phyloP scores from a whole-genome alignment of 352 stramenopile species.

The Globisporangium carolinianum region DNA sequence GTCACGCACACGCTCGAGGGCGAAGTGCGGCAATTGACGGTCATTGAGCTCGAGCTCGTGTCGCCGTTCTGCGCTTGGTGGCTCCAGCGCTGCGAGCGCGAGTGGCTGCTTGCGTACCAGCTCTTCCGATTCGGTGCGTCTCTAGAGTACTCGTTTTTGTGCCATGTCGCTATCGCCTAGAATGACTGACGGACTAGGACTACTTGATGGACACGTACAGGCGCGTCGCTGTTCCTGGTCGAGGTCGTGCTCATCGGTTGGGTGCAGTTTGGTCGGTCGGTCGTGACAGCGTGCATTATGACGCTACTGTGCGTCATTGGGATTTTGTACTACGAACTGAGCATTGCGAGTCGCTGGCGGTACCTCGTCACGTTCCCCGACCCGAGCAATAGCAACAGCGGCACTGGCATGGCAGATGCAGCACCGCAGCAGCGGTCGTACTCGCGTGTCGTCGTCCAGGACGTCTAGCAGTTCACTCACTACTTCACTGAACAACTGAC shows the following conservation, averaged over 20 bases:
- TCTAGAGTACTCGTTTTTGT: no score
- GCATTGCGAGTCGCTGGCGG: constrained; percentile 61
- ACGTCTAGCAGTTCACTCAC: not conserved
- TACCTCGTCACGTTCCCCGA: constrained; percentile 65
- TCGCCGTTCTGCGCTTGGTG: constrained; percentile 73
- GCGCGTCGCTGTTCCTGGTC: constrained; percentile 56
- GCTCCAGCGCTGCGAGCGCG: constrained; percentile 55
- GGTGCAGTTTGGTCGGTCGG: constrained; percentile 51
- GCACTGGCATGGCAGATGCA: not conserved
- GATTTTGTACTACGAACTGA: constrained; percentile 60
- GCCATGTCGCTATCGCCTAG: no score
- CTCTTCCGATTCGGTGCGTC: constrained; percentile 40
- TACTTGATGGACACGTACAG: not conserved
- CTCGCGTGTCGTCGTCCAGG: not conserved
- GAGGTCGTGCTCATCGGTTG: constrained; percentile 48
- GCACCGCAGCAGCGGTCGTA: not conserved
- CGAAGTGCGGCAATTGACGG: constrained; percentile 42
- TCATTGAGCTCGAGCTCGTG: constrained; percentile 50
- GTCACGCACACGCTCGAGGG: constrained; percentile 75
- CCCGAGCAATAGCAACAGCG: constrained; percentile 7
- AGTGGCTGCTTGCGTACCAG: constrained; percentile 67
- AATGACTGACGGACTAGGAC: no score
- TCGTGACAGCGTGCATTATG: constrained; percentile 32
- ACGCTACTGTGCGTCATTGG: constrained; percentile 35
- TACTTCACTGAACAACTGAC: no score